Conservation (phyloP, 2,329 filamentous ascomycete genomes). For the Hymenoscyphus occultus region DNA sequence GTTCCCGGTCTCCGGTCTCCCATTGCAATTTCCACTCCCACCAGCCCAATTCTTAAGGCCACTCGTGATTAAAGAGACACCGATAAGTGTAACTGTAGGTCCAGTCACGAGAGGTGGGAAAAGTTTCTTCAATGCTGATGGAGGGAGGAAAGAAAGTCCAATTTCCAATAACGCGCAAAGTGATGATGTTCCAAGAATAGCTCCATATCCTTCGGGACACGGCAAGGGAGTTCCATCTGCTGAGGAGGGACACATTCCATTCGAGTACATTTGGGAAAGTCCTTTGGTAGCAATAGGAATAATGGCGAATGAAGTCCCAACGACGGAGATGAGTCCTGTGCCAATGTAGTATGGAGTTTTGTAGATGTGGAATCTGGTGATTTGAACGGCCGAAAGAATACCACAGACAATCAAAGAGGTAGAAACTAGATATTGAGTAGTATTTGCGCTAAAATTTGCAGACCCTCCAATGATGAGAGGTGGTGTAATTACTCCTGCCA, state of each 20-base stretch:
- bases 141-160: slow-evolving; percentile 69
- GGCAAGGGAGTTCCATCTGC: slow-evolving; percentile 62
- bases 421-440: slow-evolving; percentile 66
- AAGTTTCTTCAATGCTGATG: slow-evolving; percentile 63
- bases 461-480: slow-evolving; percentile 67
- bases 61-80: slow-evolving; percentile 66
- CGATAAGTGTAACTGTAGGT: slow-evolving; percentile 70
- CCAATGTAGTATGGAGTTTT: slow-evolving; percentile 71
- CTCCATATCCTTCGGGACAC: slow-evolving; percentile 74
- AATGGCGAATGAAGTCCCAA: slow-evolving; percentile 74
- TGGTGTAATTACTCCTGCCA: slow-evolving; percentile 68
- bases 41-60: slow-evolving; percentile 79
- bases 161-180: slow-evolving; percentile 68
- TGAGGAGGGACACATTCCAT: slow-evolving; percentile 55
- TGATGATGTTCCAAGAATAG: slow-evolving; percentile 68
- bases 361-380: slow-evolving; percentile 71
- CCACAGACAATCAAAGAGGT: slow-evolving; percentile 69
- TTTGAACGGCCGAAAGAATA: slow-evolving; percentile 71
- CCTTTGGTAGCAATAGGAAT: slow-evolving; percentile 72
- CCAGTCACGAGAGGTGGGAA: slow-evolving; percentile 79
- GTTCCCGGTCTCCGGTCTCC: slow-evolving; percentile 45
- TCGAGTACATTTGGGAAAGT: slow-evolving; percentile 73
- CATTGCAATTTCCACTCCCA: slow-evolving; percentile 60
- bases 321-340: slow-evolving; percentile 76
- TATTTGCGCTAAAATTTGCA: slow-evolving; percentile 52